Conservation (phyloP, 495 filamentous ascomycete species). For the Achaetomiella virescens region DNA sequence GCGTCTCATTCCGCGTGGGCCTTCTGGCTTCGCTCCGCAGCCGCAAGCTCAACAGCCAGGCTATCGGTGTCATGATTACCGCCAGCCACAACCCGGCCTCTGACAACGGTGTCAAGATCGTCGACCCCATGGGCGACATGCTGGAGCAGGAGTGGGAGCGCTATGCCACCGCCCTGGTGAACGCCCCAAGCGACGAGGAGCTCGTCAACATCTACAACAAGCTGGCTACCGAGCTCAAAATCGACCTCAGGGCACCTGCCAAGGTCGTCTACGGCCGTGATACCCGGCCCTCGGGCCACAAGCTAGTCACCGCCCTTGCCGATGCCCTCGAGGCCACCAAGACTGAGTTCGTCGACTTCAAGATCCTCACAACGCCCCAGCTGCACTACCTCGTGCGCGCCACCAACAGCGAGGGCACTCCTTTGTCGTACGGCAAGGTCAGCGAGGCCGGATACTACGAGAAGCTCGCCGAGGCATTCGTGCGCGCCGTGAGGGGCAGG, state of each 20-base stretch:
- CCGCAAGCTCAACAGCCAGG: conserved; percentile 77
- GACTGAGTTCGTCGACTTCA: conserved; percentile 70
- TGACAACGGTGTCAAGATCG: conserved; percentile 97
- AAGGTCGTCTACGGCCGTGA: conserved; percentile 87
- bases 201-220: conserved; percentile 69
- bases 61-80: conserved; percentile 98
- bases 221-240: conserved; percentile 64
- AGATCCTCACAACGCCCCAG: conserved; percentile 88
- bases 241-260: conserved; percentile 62
- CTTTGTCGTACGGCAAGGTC: conserved; percentile 76
- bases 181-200: conserved; percentile 64
- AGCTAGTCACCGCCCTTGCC: conserved; percentile 66
- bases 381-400: conserved; percentile 94
- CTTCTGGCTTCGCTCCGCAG: conserved; percentile 86
- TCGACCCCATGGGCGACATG: conserved; percentile 98
- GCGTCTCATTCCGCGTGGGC: conserved; percentile 84
- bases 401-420: conserved; percentile 80
- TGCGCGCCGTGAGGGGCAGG: conserved; percentile 67
- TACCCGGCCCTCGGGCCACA: conserved; percentile 84
- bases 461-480: conserved; percentile 78
- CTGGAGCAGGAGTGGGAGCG: conserved; percentile 89
- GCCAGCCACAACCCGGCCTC: conserved; percentile 95
- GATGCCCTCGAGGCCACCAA: conserved; percentile 70
- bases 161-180: conserved; percentile 81
- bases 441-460: conserved; percentile 91